These are phyloP conservation scores for Phalaenopsis hybrid DNA, from an alignment of 116 monocot genomes.

Conservation along the genomic window DNA sequence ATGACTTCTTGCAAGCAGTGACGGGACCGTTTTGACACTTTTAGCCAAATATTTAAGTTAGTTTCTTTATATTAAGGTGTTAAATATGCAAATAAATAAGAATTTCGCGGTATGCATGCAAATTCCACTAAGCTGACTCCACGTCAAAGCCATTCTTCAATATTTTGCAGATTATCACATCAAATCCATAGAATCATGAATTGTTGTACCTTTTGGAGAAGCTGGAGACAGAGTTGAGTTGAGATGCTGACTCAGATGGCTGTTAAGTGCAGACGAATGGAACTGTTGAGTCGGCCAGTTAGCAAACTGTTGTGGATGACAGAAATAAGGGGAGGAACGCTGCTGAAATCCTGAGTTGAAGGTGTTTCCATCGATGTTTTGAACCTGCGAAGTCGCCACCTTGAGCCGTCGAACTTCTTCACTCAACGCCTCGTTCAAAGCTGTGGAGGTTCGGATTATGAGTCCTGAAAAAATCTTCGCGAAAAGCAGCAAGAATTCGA, in stretches of 20 bases:
- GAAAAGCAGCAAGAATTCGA: not conserved
- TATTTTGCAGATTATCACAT: slow-evolving; percentile 14
- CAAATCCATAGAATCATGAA: slow-evolving; percentile 47
- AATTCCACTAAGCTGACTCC: not conserved
- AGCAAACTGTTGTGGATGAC: slow-evolving; percentile 8
- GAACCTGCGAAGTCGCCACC: slow-evolving; percentile 53
- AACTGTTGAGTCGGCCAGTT: not conserved
- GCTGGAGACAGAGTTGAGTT: slow-evolving; percentile 16
- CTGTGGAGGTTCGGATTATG: slow-evolving; percentile 19
- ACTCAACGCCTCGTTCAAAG: slow-evolving; percentile 75
- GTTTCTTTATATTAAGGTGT: not conserved
- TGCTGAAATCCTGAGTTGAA: slow-evolving; percentile 30
- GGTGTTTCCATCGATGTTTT: slow-evolving; percentile 26
- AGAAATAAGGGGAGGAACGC: slow-evolving; percentile 5
- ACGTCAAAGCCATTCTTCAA: not conserved
- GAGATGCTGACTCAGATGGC: slow-evolving; percentile 22
- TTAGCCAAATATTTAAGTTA: too few relatives aligned
- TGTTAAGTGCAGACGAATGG: slow-evolving; percentile 6
- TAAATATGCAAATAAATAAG: too few relatives aligned
- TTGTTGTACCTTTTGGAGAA: slow-evolving; percentile 22
- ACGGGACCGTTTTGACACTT: too few relatives aligned
- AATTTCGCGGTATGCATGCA: too few relatives aligned
- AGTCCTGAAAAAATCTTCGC: not conserved
- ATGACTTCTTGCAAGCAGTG: too few relatives aligned
- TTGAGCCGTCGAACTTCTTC: slow-evolving; percentile 85